Evolutionary conservation across 306 rosid genomes (phyloP).

Genomic region (Alnus glutinosa): DNA sequence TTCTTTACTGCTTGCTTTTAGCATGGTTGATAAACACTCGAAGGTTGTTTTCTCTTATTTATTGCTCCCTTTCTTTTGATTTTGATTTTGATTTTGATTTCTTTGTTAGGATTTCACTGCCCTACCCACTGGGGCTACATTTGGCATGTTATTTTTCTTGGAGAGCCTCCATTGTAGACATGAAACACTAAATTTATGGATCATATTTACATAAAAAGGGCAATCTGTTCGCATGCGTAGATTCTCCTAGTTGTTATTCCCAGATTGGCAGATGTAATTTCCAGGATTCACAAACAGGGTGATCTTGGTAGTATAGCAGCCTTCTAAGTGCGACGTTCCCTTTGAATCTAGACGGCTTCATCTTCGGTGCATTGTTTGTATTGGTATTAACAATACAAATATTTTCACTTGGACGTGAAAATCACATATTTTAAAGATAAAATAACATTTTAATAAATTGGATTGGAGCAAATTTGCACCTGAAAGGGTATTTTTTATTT

Average conservation of each 20-base stretch:
- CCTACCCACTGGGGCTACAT: not conserved
- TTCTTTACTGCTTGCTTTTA: constrained; percentile 25
- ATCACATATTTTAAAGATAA: too few species aligned
- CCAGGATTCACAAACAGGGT: too few species aligned
- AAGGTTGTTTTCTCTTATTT: too few species aligned
- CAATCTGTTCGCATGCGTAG: not conserved
- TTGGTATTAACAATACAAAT: not conserved
- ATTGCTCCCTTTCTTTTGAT: not conserved
- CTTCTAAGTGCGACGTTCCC: not conserved
- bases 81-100: not conserved
- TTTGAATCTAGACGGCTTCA: not conserved
- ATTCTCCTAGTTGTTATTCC: not conserved
- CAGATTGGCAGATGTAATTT: too few species aligned
- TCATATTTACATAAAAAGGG: not conserved
- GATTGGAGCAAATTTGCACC: too few species aligned
- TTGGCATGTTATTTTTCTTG: not conserved
- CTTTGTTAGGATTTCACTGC: not conserved
- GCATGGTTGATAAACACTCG: not conserved
- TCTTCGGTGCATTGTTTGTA: not conserved
- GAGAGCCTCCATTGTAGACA: constrained; percentile 5
- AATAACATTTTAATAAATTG: too few species aligned
- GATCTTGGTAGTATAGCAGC: not conserved
- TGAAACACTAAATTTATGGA: not conserved
- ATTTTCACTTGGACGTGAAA: too few species aligned
- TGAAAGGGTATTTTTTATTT: too few species aligned